Conservation (phyloP, 306 rosid genomes). For the Citrullus amarus region DNA sequence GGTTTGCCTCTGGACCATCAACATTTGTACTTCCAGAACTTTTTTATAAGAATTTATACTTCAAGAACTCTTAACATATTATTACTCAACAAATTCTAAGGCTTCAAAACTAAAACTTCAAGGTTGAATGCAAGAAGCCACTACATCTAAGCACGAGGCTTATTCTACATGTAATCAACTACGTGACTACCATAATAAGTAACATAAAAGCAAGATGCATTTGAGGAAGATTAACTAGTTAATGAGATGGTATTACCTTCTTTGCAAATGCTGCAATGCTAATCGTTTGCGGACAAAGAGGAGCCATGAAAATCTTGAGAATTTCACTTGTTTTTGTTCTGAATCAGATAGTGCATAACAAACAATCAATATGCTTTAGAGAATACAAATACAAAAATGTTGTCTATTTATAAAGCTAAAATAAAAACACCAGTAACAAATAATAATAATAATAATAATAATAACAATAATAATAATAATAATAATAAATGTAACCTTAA, state of each 20-base stretch:
- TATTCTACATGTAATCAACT: neutral
- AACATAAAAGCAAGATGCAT: neutral
- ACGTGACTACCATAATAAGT: neutral
- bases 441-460: no score
- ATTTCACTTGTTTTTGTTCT: slow-evolving; percentile 64
- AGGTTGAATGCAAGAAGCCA: neutral
- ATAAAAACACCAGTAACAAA: neutral
- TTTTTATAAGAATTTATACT: neutral
- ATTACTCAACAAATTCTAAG: neutral
- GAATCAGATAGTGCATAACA: slow-evolving; percentile 16
- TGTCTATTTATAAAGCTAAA: neutral
- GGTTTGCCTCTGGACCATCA: neutral
- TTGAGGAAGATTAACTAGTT: neutral
- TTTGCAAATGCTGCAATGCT: slow-evolving; percentile 55
- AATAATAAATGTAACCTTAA: neutral
- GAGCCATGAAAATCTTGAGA: slow-evolving; percentile 38
- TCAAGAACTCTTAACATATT: neutral
- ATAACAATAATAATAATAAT: no score
- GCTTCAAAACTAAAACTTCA: neutral
- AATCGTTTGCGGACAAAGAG: slow-evolving; percentile 52
- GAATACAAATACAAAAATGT: neutral
- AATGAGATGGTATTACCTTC: slow-evolving; percentile 32
- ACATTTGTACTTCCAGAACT: neutral
- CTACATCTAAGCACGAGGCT: neutral
- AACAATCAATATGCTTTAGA: neutral